Percentiles rank a stretch among this genome's conserved stretches.
These are phyloP conservation scores for Lactarius evosmus DNA, from an alignment of 768 basidiomycete species.

Conservation along the genomic window DNA sequence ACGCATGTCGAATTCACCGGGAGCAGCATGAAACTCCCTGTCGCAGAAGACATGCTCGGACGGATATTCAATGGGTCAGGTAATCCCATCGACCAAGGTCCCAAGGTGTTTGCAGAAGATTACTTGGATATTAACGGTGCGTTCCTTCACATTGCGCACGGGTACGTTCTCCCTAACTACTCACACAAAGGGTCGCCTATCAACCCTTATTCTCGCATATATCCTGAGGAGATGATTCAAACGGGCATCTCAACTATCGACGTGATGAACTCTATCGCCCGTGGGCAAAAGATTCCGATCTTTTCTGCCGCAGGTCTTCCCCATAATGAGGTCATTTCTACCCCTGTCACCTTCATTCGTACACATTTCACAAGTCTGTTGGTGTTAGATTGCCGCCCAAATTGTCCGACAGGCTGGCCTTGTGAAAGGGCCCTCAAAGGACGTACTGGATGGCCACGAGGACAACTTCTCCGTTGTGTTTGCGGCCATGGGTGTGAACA, in stretches of 20 bases:
- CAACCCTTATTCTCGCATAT: slow-evolving; percentile 96
- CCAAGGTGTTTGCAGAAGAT: slow-evolving; percentile 98
- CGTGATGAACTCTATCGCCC: slow-evolving; percentile 97
- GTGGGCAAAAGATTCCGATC: slow-evolving; percentile 99
- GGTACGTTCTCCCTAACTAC: slow-evolving; percentile 5
- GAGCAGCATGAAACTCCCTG: slow-evolving; percentile 97
- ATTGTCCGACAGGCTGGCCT: slow-evolving; percentile 99
- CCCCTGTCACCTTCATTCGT: slow-evolving; percentile 16
- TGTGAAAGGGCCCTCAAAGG: slow-evolving; percentile 94
- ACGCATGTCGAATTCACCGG: slow-evolving; percentile 99
- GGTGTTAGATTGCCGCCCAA: slow-evolving; percentile 90
- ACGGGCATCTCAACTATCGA: slow-evolving; percentile 99
- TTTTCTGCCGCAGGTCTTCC: slow-evolving; percentile 99
- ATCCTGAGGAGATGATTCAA: slow-evolving; percentile 99
- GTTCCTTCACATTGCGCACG: slow-evolving; percentile 32
- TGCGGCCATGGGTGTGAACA: slow-evolving; percentile 99
- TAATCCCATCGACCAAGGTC: slow-evolving; percentile 96
- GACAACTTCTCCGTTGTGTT: slow-evolving; percentile 99
- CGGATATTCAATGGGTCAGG: slow-evolving; percentile 99
- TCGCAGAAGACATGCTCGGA: slow-evolving; percentile 98
- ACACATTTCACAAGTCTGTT: slow-evolving; percentile 7
- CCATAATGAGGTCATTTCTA: slow-evolving; percentile 82
- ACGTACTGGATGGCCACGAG: slow-evolving; percentile 97
- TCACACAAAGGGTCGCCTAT: slow-evolving; percentile 80
- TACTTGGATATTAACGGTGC: slow-evolving; percentile 98